Conservation (phyloP, 2,329 filamentous ascomycete species). For the Pseudocercospora macadamiae region DNA sequence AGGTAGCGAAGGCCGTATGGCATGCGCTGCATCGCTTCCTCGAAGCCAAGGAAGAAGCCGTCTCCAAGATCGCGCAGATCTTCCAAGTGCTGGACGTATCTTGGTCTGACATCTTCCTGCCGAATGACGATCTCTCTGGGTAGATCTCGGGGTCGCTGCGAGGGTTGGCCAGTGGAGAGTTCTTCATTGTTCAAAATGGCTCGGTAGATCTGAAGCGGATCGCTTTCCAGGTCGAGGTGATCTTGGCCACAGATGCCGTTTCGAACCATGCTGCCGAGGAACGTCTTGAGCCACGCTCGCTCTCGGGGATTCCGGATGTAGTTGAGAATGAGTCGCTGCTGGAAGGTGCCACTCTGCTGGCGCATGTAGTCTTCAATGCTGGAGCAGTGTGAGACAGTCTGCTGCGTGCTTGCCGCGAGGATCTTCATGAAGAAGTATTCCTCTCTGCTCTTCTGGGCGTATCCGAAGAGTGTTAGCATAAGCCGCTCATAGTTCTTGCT, state of each 20-base stretch:
- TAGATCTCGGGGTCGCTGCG: conserved; percentile 78
- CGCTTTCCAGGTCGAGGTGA: conserved; percentile 88
- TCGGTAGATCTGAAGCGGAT: conserved; percentile 95
- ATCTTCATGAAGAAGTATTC: conserved; percentile 96
- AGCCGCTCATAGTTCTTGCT: conserved; percentile 89
- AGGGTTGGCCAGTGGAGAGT: conserved; percentile 83
- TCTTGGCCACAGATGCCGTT: conserved; percentile 93
- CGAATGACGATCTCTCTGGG: conserved; percentile 92
- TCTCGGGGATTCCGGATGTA: conserved; percentile 91
- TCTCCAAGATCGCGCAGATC: conserved; percentile 94
- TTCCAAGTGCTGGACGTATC: conserved; percentile 92
- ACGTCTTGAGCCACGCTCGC: conserved; percentile 85
- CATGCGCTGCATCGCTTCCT: conserved; percentile 83
- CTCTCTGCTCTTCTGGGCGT: conserved; percentile 93
- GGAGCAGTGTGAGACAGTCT: conserved; percentile 76
- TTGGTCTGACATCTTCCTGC: conserved; percentile 85
- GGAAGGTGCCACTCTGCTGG: conserved; percentile 78
- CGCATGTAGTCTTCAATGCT: conserved; percentile 83
- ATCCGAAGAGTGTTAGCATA: conserved; percentile 95
- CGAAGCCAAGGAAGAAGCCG: conserved; percentile 79
- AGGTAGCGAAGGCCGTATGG: conserved; percentile 91
- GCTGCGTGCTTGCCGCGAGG: conserved; percentile 76
- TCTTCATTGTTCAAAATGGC: conserved; percentile 97
- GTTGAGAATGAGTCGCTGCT: conserved; percentile 80
- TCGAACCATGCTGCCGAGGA: conserved; percentile 81